Evolutionary conservation across 257 asterid species (phyloP), one percentile per base, ranked within the genome.

Genomic region (Voacanga thouarsii): DNA sequence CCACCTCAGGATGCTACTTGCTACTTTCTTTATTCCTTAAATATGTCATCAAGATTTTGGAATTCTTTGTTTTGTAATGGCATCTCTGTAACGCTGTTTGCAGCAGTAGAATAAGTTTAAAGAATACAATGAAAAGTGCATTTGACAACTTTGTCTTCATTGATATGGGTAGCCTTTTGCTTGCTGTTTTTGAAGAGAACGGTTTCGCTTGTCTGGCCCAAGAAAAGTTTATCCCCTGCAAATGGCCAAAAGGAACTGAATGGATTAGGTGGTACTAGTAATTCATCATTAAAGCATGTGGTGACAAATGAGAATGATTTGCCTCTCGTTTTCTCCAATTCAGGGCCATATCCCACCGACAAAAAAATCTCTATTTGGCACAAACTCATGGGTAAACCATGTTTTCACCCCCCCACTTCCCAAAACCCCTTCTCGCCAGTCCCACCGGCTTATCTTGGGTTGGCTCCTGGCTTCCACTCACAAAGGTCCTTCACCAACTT

Each of bases 241-340:
- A 79, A 76, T 74, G 23, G 76, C 75, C 80, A 82, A 71, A 70
- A 75, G 39, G 71, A 78, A 79, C 41, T 67, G 24, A 73, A 64
- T 44, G 76, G 73, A 82, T 79, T 82, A 73, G 82, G 87, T 80
- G 60, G 30, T 7, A 33, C 37, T 33, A 74, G 21, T 39, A 33
- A 39, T 41, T n/a, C 72, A 76, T 67, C 65, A 72, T 4, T 19
- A 10, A 59, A 41, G 56, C 69, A 64, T 37, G 70, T 49, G 53
- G 19, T 77, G 81, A 37, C 81, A 64, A 64, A 23, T 33, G 37
- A 33, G 37, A 33, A 33, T 33, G 50, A 24, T 50, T 7, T 70
- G 43, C 44, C 77, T 80, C 77, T 76, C 12, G 2, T 11, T 71
- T 78, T 44, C 45, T 61, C 43, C 61, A 4, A 26, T 57, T 53